Evolutionary conservation across 2,329 filamentous ascomycete genomes (phyloP), one percentile per base, ranked within the genome.

Genomic region (Chrysoporthe austroafricana): DNA sequence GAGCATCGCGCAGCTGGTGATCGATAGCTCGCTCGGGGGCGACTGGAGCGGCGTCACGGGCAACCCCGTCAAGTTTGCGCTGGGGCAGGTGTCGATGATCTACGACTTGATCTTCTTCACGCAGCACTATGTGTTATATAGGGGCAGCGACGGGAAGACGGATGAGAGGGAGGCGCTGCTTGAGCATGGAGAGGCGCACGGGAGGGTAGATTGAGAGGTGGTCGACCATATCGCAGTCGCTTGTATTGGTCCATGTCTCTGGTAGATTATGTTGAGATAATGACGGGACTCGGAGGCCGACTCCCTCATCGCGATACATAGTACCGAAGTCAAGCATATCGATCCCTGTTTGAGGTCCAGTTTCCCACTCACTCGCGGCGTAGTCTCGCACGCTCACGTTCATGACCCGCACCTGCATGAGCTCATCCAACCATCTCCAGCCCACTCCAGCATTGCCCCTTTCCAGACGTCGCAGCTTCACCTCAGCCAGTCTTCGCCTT

Each of bases 11-110:
- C 96, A 99, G 79, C 86, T 97, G 70, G 81, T 90, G 32, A 89
- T 98, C 70, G 96, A 98, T 80, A 94, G 93, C 69, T 93, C 90
- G 68, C 80, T 96, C 48, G 90, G 96, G 77, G 86, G 85, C 66
- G 93, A 97, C 80, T 97, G 95, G 94, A 91, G 90, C 60, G 96
- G 95, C 32, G 84, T 98, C 67, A 94, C 90, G 0, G 95, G 94
- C 1, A 98, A 98, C 77, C 93, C 94, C 0, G 90, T 96, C 73
- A 99, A 98, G 81, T 88, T 98, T 68, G 88, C 90, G 2, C 84
- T 98, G 54, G 91, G 92, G 16, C 95, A 97, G 75, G 88, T 97
- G 58, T 93, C 90, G 67, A 90, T 98, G 73, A 77, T 92, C 2
- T 98, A 97, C 77, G 95, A 98, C 76, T 71, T 91, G 43, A 83